Evolutionary conservation across 176 grass and related monocot genomes (phyloP).

Genomic region (Carex myosuroides): DNA sequence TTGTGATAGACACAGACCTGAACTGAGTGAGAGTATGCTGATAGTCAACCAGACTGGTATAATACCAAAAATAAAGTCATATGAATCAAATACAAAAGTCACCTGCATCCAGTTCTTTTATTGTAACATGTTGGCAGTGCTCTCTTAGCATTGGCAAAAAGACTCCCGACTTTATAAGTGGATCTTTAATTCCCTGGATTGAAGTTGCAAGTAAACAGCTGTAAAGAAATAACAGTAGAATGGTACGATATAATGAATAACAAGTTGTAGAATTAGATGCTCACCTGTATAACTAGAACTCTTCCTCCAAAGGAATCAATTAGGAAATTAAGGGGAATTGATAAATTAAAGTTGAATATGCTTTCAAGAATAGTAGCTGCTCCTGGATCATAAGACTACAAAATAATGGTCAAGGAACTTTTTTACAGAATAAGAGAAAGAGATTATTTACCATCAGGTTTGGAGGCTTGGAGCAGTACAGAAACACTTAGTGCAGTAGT

Average conservation of each 20-base stretch:
- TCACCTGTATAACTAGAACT: slow-evolving; percentile 72
- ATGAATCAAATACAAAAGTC: slow-evolving; percentile 2
- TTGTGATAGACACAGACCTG: background rate
- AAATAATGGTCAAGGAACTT: slow-evolving; percentile 56
- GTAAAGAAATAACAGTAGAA: slow-evolving; percentile 21
- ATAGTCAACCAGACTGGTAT: background rate
- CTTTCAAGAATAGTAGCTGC: slow-evolving; percentile 59
- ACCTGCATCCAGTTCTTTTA: slow-evolving; percentile 83
- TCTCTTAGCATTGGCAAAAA: slow-evolving; percentile 69
- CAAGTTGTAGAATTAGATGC: background rate
- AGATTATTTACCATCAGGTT: background rate
- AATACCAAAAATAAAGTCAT: background rate
- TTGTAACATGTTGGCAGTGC: slow-evolving; percentile 48
- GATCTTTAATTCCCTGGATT: slow-evolving; percentile 77
- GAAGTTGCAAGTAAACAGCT: background rate
- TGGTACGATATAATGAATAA: slow-evolving; percentile 19
- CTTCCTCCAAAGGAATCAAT: slow-evolving; percentile 81
- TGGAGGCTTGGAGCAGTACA: background rate
- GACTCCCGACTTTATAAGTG: slow-evolving; percentile 54
- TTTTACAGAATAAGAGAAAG: background rate
- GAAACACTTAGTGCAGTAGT: background rate
- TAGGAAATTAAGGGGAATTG: slow-evolving; percentile 87
- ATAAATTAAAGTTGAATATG: slow-evolving; percentile 72
- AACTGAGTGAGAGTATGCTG: background rate
- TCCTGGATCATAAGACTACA: slow-evolving; percentile 95